phyloP scores from a whole-genome alignment of 169 alveolate genomes.

The Cryptosporidium sp. region DNA sequence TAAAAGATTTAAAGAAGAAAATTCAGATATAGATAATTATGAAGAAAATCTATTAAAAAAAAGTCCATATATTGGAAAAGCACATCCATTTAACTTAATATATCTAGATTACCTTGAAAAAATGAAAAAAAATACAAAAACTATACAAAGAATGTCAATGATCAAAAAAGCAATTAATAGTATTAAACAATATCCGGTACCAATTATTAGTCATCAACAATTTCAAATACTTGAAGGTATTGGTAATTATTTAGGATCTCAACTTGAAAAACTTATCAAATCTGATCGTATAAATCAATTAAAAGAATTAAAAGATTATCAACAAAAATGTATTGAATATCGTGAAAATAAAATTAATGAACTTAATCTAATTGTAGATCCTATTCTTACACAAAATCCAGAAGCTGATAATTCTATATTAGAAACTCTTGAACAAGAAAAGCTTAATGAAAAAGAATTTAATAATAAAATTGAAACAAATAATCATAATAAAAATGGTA shows the following conservation, averaged over 20 bases:
- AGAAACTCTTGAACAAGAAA: slow-evolving; percentile 3
- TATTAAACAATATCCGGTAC: slow-evolving; percentile 58
- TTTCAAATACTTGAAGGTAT: slow-evolving; percentile 63
- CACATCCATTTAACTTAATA: slow-evolving; percentile 51
- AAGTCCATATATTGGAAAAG: slow-evolving; percentile 10
- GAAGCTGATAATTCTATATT: slow-evolving; percentile 20
- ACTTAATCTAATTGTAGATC: slow-evolving; percentile 28
- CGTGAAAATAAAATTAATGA: slow-evolving; percentile 28
- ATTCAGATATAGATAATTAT: neutral
- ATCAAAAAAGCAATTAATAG: slow-evolving; percentile 60
- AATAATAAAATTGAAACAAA: neutral
- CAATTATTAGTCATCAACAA: slow-evolving; percentile 38
- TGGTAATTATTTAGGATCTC: slow-evolving; percentile 59
- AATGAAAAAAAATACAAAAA: slow-evolving; percentile 38
- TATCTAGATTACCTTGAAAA: slow-evolving; percentile 53
- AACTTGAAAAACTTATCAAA: slow-evolving; percentile 10
- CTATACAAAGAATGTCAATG: slow-evolving; percentile 58
- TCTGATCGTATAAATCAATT: neutral
- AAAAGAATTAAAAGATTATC: neutral
- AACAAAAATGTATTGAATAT: slow-evolving; percentile 20
- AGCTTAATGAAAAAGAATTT: neutral
- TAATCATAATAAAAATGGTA: neutral
- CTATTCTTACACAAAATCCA: slow-evolving; percentile 13
- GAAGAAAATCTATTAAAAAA: neutral
- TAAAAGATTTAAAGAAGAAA: neutral